These are phyloP conservation scores for Acanthamoeba polyphaga DNA, from an alignment of 208 protist genomes.

Conservation along the genomic window DNA sequence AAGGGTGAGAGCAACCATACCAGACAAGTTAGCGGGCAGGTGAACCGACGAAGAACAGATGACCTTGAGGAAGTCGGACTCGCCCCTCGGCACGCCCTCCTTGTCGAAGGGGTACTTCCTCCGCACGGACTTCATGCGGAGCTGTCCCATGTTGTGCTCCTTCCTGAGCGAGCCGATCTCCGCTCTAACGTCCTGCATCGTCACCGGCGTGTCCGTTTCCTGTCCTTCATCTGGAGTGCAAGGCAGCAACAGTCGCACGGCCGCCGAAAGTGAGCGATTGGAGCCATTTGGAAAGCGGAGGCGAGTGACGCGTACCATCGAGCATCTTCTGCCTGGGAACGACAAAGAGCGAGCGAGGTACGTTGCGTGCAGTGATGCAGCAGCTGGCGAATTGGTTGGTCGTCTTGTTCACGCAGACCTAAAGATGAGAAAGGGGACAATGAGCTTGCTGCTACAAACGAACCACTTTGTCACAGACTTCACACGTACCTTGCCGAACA, in stretches of 20 bases:
- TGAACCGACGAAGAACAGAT: constrained; percentile 14
- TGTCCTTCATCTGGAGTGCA: constrained; percentile 26
- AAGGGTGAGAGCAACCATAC: background rate
- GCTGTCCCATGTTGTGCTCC: constrained; percentile 61
- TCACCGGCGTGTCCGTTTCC: constrained; percentile 60
- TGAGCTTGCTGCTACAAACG: background rate
- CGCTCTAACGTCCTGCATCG: constrained; percentile 63
- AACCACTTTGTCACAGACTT: too few species aligned
- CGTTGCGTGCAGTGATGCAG: constrained; percentile 52
- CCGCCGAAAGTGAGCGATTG: background rate
- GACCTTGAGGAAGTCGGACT: constrained; percentile 66
- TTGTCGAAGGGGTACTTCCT: constrained; percentile 70
- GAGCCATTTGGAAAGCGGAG: background rate
- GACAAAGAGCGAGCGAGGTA: constrained; percentile 46
- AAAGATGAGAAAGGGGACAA: background rate
- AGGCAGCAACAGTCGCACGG: background rate
- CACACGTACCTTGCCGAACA: constrained; percentile 77
- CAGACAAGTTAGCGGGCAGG: constrained; percentile 57
- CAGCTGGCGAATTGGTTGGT: constrained; percentile 65
- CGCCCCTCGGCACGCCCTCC: constrained; percentile 47
- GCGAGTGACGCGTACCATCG: constrained; percentile 6
- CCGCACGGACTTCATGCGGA: constrained; percentile 10
- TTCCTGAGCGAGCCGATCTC: constrained; percentile 28
- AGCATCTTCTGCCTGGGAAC: constrained; percentile 58
- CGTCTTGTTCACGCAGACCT: constrained; percentile 60